These are phyloP conservation scores for Apiotrichum akiyoshidainum DNA, from an alignment of 1,284 basidiomycete species.

Conservation along the genomic window DNA sequence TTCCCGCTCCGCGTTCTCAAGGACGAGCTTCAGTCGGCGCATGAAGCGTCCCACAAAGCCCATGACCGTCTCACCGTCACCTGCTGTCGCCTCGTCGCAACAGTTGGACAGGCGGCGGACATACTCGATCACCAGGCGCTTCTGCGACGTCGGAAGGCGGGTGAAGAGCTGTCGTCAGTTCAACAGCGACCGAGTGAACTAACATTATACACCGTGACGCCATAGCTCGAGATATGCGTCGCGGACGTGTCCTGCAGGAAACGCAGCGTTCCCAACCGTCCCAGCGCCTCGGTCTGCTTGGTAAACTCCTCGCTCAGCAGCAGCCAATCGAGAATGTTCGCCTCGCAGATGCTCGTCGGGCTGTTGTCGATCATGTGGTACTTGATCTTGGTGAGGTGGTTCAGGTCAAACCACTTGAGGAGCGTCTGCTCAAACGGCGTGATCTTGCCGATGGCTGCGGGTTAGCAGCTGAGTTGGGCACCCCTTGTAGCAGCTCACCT, in stretches of 20 bases:
- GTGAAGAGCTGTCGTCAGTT: slow-evolving; percentile 15
- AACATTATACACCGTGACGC: slow-evolving; percentile 22
- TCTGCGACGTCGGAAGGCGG: slow-evolving; percentile 5
- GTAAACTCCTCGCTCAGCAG: slow-evolving; percentile 14
- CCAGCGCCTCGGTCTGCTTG: slow-evolving; percentile 18
- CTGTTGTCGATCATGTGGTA: slow-evolving; percentile 17
- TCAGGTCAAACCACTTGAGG: slow-evolving; percentile 23
- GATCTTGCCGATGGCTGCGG: slow-evolving; percentile 7
- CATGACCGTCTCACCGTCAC: slow-evolving; percentile 14
- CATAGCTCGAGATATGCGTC: slow-evolving; percentile 20
- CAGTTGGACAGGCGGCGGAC: slow-evolving; percentile 13
- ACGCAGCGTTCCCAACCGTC: slow-evolving; percentile 10
- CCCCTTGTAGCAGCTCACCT: neutral
- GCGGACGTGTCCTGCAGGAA: slow-evolving; percentile 26
- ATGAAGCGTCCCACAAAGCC: slow-evolving; percentile 22
- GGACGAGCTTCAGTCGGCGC: slow-evolving; percentile 8
- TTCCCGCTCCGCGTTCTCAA: neutral
- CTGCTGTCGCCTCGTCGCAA: slow-evolving; percentile 13
- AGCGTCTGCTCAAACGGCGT: slow-evolving; percentile 14
- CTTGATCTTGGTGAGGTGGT: slow-evolving; percentile 20
- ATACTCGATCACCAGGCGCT: slow-evolving; percentile 7
- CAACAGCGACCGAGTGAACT: neutral
- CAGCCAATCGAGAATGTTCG: slow-evolving; percentile 17
- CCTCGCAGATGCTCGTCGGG: slow-evolving; percentile 7
- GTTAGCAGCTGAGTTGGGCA: neutral